Conservation (phyloP, 2,329 filamentous ascomycete genomes). For the Graphilbum sp. region DNA sequence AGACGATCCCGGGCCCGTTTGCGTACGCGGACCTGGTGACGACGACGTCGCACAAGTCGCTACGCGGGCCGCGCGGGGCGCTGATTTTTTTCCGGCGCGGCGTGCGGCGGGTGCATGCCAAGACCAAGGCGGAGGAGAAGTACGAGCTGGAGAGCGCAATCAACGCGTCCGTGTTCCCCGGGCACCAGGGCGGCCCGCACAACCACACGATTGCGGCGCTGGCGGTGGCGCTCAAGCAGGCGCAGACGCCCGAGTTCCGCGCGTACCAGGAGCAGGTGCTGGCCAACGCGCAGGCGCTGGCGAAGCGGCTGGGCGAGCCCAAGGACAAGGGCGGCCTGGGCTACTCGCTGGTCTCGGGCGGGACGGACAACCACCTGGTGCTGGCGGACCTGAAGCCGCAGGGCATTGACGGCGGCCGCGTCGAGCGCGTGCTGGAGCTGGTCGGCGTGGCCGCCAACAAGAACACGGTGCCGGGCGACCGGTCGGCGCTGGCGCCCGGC, state of each 20-base stretch:
- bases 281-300: conserved; percentile 79
- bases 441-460: conserved; percentile 98
- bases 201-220: conserved; percentile 98
- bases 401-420: conserved; percentile 71
- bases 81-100: conserved; percentile 98
- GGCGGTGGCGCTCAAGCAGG: conserved; percentile 87
- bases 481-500: conserved; percentile 81
- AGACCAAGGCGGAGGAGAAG: conserved; percentile 69
- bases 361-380: conserved; percentile 95
- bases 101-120: conserved; percentile 64
- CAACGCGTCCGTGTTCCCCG: conserved; percentile 93
- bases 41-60: conserved; percentile 94
- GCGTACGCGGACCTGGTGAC: conserved; percentile 85
- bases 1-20: conserved; percentile 83
- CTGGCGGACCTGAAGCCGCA: conserved; percentile 83
- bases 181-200: conserved; percentile 93
- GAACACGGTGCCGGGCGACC: conserved; percentile 94
- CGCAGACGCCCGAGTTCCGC: conserved; percentile 76
- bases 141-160: conserved; percentile 90
- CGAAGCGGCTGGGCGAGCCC: conserved; percentile 43
- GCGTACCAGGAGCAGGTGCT: conserved; percentile 84
- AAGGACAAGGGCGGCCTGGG: conserved; percentile 65
- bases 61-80: conserved; percentile 85
- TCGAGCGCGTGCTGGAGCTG: conserved; percentile 79
- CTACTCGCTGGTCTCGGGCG: conserved; percentile 82